Evolutionary conservation across 305 asterid genomes (phyloP), one percentile per base, ranked within the genome.

Genomic region (Solanum aculeatissimum): DNA sequence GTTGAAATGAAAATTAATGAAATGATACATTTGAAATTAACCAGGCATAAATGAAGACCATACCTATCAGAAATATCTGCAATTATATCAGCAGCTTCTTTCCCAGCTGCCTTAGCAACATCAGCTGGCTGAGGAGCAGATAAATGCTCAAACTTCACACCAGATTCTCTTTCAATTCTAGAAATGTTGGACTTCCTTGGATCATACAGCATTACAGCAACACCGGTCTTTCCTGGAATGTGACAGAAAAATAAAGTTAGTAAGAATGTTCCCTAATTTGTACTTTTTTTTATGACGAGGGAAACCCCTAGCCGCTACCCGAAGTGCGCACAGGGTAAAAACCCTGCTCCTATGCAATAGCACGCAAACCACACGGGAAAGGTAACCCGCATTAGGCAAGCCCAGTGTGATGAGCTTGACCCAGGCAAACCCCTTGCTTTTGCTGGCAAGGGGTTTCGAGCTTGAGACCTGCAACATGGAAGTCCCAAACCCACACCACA

Each of bases 51-150:
- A 68, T 68, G 57, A 81, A 42, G 69, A 49, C 12, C 60, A 9
- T 68, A 95, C 99, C 99, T 92, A 86, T 97, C 96, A 15, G 98
- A 93, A 69, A 97, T 91, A 84, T 86, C 93, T n/a, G 85, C 87
- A 77, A 97, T 93, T 85, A 82, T 92, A 84, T 87, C 96, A 10
- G 93, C 94, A 23, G 97, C 98, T 86, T 90, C 97, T 83, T 89
- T 90, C 80, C 98, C 98, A 86, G 93, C 95, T 42, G 93, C 92
- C 90, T 94, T 93, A 80, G 99, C 99, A 86, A 97, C 91, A 89
- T 97, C 97, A 84, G 98, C 91, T 62, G 98, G 98, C 90, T 94
- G 99, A 14, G 99, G 99, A 85, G 99, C 99, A 89, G 96, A 90
- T 51, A 92, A 85, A 42, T 93, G 98, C 86, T 94, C 98, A 85